Evolutionary conservation across 2,329 filamentous ascomycete genomes (phyloP).

Genomic region (Zymoseptoria crescenta): DNA sequence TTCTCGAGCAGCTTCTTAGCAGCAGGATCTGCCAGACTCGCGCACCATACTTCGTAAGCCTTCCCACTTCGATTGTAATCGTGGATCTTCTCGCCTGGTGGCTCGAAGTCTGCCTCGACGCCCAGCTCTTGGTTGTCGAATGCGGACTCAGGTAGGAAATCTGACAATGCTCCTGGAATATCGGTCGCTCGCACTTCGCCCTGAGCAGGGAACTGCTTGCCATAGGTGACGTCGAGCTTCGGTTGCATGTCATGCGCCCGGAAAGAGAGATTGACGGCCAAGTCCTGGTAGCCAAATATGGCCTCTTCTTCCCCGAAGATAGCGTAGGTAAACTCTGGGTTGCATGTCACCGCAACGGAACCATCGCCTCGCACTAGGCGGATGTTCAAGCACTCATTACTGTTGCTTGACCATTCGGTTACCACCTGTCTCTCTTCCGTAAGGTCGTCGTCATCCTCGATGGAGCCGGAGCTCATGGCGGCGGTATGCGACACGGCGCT

Average conservation of each 20-base stretch:
- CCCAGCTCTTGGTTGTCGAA: conserved; percentile 17
- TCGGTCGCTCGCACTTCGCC: conserved; percentile 64
- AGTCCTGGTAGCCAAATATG: conserved; percentile 81
- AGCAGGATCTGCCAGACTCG: conserved; percentile 60
- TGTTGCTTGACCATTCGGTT: conserved; percentile 45
- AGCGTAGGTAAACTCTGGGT: conserved; percentile 80
- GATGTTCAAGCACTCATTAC: conserved; percentile 57
- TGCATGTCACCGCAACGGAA: conserved; percentile 48
- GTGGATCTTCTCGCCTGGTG: conserved; percentile 66
- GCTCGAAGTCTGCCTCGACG: conserved; percentile 49
- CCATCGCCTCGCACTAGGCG: conserved; percentile 49
- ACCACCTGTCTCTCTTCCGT: conserved; percentile 22
- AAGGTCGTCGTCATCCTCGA: conserved; percentile 22
- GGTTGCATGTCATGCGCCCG: conserved; percentile 70
- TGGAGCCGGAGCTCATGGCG: neutral
- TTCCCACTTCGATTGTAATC: conserved; percentile 55
- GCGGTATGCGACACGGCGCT: neutral
- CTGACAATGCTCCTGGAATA: conserved; percentile 55
- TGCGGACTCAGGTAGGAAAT: conserved; percentile 61
- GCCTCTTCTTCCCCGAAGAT: conserved; percentile 90
- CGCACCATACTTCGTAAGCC: conserved; percentile 77
- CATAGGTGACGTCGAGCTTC: conserved; percentile 61
- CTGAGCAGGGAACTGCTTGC: conserved; percentile 61
- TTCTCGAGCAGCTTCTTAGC: conserved; percentile 68
- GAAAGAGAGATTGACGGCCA: conserved; percentile 67